Evolutionary conservation across 768 basidiomycete genomes (phyloP), one percentile per base, ranked within the genome.

Genomic region (Auricularia sp.): DNA sequence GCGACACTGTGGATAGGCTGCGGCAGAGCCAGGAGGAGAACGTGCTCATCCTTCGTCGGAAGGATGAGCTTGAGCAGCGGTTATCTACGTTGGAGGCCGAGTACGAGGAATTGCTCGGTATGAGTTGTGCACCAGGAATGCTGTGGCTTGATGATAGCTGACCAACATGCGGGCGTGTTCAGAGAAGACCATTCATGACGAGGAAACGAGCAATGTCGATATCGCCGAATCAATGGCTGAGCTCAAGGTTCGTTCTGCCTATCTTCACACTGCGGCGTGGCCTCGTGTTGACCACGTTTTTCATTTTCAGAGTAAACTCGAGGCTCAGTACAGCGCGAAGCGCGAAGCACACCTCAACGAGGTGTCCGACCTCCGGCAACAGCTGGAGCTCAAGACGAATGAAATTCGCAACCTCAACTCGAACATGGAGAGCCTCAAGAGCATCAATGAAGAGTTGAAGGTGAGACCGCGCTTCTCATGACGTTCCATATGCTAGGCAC

Each of bases 401-500:
- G 97, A 99, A 75, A 84, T 93, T 63, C 87, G 92, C 66, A 86
- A 82, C 68, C 79, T 96, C 68, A 90, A 92, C 70, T 85, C 87
- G 58, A 88, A 91, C 5, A 87, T 97, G 65, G 96, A 98, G 72
- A 90, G 89, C 75, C 82, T 97, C 71, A 95, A 96, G 79, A 89
- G 91, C 71, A 90, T 97, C 67, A 98, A 98, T 71, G 97, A 98
- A 74, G 96, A 98, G 73, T 84, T 99, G 64, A 98, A 99, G 85
- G 96, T 97, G 70, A 68, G 78, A 64, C 24, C 5, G 39, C 62
- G 56, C 62, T 61, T 54, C 65, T 67, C 54, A 64, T 62, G 63
- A n/a, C 64, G 58, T 67, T n/a, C 44, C 35, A 24, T 68, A 62
- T 24, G 54, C 62, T 47, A 51, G 47, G 14, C 21, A 51, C 47